Base-by-base conservation (phyloP, 768 basidiomycete species). In the Collybiopsis confluens region DNA sequence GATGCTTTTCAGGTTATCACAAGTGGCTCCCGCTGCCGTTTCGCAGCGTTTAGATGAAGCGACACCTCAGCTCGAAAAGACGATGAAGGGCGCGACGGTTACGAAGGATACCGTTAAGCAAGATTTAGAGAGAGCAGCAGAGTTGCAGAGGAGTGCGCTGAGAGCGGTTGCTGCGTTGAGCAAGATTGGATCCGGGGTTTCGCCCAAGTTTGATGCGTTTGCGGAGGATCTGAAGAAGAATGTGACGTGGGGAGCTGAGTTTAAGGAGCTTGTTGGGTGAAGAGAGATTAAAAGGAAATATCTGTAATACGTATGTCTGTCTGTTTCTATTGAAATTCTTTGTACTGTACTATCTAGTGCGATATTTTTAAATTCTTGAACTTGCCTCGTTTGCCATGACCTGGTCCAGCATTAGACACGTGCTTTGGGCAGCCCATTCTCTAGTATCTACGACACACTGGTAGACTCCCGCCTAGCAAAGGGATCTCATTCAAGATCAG, bases 91-190 rank as follows among this genome's bases (percentile, higher is more conserved):
- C 1, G 82, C 88, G 6, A 86, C 81, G 5, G 82, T 92, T 38
- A 91, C 90, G 49, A 98, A 98, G 72, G 96, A 98, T 64, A 92
- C 92, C 0, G 95, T 97, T 45, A 98, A 98, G 70, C 92, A 93
- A 67, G 91, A 93, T 59, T 65, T 93, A 42, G 90, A 92, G 69
- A 81, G 89, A 18, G 84, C 88, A 8, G 90, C 90, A 24, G 96
- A 98, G 68, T 76, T 98, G 56, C 94, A 98, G 71, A 76, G 90
- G 58, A 93, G 92, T 62, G 91, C 92, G 6, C 74, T 98, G 56
- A 75, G 96, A 36, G 92, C 93, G 4, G 83, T 95, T 41, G 91
- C 85, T 15, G 91, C 92, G 2, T 73, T 99, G 52, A 88, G 87
- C 71, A 90, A 86, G 70, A 82, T 95, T 42, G 76, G 78, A 4